These are phyloP conservation scores for Barnettozyma botsteinii DNA, from an alignment of 805 yeast genomes.

Conservation along the genomic window DNA sequence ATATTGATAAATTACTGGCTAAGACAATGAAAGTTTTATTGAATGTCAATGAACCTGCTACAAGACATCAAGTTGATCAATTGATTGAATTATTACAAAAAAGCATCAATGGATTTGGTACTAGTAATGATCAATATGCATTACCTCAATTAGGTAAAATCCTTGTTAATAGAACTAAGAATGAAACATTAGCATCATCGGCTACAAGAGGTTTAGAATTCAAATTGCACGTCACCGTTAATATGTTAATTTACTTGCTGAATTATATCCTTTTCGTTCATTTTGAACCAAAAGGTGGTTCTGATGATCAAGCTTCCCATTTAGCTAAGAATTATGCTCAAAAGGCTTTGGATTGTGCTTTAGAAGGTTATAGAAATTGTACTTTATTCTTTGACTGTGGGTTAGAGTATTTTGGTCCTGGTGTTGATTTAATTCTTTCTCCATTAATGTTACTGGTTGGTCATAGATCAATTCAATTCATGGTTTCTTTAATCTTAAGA, in stretches of 20 bases:
- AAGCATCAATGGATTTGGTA: slow-evolving; percentile 29
- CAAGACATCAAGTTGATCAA: slow-evolving; percentile 34
- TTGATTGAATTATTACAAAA: slow-evolving; percentile 30
- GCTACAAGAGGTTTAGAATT: slow-evolving; percentile 36
- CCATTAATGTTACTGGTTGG: slow-evolving; percentile 48
- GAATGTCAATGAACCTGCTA: slow-evolving; percentile 35
- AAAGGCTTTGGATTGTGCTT: slow-evolving; percentile 35
- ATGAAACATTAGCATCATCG: slow-evolving; percentile 22
- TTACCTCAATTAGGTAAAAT: slow-evolving; percentile 31
- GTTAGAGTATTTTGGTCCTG: slow-evolving; percentile 29
- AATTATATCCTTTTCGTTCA: slow-evolving; percentile 44
- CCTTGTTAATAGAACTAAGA: slow-evolving; percentile 19
- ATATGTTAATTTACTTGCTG: slow-evolving; percentile 44
- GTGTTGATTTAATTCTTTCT: slow-evolving; percentile 41
- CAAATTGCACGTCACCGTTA: slow-evolving; percentile 34
- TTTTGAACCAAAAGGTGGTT: slow-evolving; percentile 37
- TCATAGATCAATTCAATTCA: slow-evolving; percentile 51
- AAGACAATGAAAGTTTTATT: slow-evolving; percentile 34
- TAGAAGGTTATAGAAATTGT: slow-evolving; percentile 39
- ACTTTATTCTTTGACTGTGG: slow-evolving; percentile 36
- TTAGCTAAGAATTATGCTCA: slow-evolving; percentile 37
- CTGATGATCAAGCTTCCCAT: slow-evolving; percentile 28
- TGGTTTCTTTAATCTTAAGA: slow-evolving; percentile 50
- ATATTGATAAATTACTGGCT: slow-evolving; percentile 38
- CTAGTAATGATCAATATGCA: slow-evolving; percentile 27